These are phyloP conservation scores for Xylaria polymorpha DNA, from an alignment of 2,329 filamentous ascomycete genomes.

Conservation along the genomic window DNA sequence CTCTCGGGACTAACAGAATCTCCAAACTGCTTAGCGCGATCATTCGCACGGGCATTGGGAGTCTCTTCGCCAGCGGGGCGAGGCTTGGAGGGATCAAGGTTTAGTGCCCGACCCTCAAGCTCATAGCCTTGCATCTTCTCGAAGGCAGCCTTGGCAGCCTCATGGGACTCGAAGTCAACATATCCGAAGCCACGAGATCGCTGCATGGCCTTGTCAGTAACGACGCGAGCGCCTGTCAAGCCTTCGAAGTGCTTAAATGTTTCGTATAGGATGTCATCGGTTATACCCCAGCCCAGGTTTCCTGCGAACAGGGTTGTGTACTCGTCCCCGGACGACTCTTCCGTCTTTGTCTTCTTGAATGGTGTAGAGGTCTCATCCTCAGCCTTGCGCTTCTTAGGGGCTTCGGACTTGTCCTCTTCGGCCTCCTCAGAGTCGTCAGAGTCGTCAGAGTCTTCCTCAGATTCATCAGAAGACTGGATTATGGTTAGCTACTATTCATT, in stretches of 20 bases:
- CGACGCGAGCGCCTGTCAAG: conserved; percentile 78
- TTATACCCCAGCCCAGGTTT: conserved; percentile 90
- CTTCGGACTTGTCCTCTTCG: conserved; percentile 44
- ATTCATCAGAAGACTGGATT: conserved; percentile 31
- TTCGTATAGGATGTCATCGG: conserved; percentile 82
- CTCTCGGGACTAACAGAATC: conserved; percentile 83
- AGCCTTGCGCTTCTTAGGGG: conserved; percentile 59
- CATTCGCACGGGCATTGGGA: conserved; percentile 67
- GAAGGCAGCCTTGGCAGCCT: conserved; percentile 76
- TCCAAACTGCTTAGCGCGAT: conserved; percentile 77
- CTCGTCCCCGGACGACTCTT: conserved; percentile 56
- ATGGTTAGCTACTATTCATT: conserved; percentile 25
- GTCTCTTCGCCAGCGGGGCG: conserved; percentile 67
- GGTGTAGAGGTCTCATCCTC: conserved; percentile 44
- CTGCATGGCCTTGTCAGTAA: conserved; percentile 83
- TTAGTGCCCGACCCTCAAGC: conserved; percentile 78
- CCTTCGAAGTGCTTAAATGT: conserved; percentile 85
- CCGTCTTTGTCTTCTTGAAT: conserved; percentile 41
- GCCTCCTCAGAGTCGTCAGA: conserved; percentile 48
- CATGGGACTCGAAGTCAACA: conserved; percentile 81
- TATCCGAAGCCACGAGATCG: conserved; percentile 95
- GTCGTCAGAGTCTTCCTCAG: conserved; percentile 30
- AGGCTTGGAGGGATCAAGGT: conserved; percentile 81
- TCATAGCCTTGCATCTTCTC: conserved; percentile 79
- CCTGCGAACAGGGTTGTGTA: conserved; percentile 85